Base-by-base conservation (phyloP, 768 basidiomycete genomes). In the Termitomyces sp. region DNA sequence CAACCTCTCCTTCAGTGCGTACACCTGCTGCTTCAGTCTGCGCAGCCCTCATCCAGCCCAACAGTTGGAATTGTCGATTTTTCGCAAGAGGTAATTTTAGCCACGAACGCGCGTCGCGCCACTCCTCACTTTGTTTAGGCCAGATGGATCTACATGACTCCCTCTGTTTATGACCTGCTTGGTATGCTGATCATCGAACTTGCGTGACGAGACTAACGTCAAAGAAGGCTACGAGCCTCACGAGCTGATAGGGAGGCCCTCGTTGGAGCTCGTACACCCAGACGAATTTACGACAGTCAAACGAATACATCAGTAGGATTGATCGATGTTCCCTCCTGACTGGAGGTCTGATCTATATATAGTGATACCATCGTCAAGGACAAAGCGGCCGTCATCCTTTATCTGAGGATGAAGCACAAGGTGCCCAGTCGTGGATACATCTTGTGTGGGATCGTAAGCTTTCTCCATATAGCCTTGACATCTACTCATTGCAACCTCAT, bases 21-120 rank as follows among this genome's bases (percentile, higher is more conserved):
- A 36, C 54, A 6, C 42, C 54, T 44, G 20, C 31, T 58, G 51
- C 28, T 62, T 46, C 60, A 52, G 52, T 52, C 16, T 46, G 10
- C 52, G 51, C 16, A 53, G 62, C 39, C 22, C 44, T 56, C 39
- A 58, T 52, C 36, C 1, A 55, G 57, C 28, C 39, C 36, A 53
- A 12, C 66, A 90, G 90, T 92, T 59, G 87, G 84, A 20, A 92
- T 91, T 64, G 84, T 90, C 52, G 90, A 92, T 71, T 90, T 91
- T 70, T 84, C 87, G 4, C 81, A 86, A 71, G 79, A 89, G 71
- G 88, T 88, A 66, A 63, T 69, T 42, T 56, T 36, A 20, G 49
- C 22, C 48, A 24, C 42, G 55, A 26, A 48, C 28, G 48, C 49
- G 51, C 39, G 55, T 39, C 57, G 58, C 58, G 61, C 56, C 58